Base-by-base conservation (phyloP, 2,329 filamentous ascomycete genomes). In the Shiraia sp. region DNA sequence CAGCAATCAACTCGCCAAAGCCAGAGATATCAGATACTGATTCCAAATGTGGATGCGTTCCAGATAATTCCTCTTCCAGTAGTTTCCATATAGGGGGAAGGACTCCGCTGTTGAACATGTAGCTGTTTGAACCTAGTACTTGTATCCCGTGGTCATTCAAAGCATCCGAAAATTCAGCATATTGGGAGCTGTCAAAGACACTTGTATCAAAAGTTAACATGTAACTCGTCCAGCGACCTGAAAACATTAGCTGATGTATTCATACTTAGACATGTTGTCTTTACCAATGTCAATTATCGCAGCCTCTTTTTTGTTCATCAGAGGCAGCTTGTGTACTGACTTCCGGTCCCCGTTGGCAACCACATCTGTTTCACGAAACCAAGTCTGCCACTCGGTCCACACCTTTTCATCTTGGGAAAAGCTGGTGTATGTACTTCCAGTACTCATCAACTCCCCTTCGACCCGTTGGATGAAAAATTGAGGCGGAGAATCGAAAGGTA, bases 101-200 rank as follows among this genome's bases (percentile, higher is more conserved):
- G 1, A 23, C 19, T 19, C 47, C 49, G 2, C 43, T 17, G 16
- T 61, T 61, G 17, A 75, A 61, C 1, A 55, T 56, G 40, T 87
- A 80, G 1, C 67, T 55, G 7, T 69, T 59, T 14, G 66, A 58
- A 13, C 69, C 43, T 23, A 75, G 59, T 12, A 85, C 70, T 0
- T 71, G 60, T 34, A 96, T 76, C 45, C 95, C 95, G 70, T 87
- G 87, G 49, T 95, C 87, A 9, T 75, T 72, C 1, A 96, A 73
- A 1, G 80, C 79, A 7, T 71, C 62, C 3, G 75, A 70, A 14
- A 87, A 71, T 1, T 68, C 52, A 1, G 63, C 49, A 55, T 79
- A 77, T 5, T 64, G 60, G 2, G 54, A 46, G 0, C 62, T 54
- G 2, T 58, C 48, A 1, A 65, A 51, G 6, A 61, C 65, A 55